Percentiles rank a stretch among this genome's conserved stretches.
phyloP scores from a whole-genome alignment of 2,329 filamentous ascomycete species.

The Ceratocystis diversiconidia region DNA sequence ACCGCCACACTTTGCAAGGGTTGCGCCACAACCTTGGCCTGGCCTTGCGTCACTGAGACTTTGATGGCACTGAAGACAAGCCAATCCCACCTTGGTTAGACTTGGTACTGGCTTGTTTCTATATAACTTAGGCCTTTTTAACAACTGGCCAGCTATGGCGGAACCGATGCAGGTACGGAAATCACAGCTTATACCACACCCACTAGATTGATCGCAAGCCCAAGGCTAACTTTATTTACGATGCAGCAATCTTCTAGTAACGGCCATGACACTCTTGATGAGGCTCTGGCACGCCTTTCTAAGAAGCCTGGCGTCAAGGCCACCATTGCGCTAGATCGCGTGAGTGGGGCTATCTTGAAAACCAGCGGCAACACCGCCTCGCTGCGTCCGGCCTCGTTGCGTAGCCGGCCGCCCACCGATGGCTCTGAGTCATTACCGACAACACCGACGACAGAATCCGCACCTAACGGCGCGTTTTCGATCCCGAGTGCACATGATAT shows the following conservation, averaged over 20 bases:
- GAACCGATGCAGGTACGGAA: slow-evolving; percentile 15
- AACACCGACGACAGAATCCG: slow-evolving; percentile 26
- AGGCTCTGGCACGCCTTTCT: slow-evolving; percentile 53
- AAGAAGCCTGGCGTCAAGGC: slow-evolving; percentile 69
- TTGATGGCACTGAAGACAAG: neutral
- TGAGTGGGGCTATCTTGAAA: slow-evolving; percentile 59
- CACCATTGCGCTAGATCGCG: slow-evolving; percentile 59
- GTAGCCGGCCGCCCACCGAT: slow-evolving; percentile 13
- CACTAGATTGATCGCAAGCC: neutral
- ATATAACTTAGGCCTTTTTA: neutral
- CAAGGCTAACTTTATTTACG: neutral
- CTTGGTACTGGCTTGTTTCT: neutral
- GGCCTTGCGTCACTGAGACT: slow-evolving; percentile 15
- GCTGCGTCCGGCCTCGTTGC: slow-evolving; percentile 30
- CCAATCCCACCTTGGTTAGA: neutral
- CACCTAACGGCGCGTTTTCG: neutral
- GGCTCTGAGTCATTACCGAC: slow-evolving; percentile 12
- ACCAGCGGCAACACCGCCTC: slow-evolving; percentile 55
- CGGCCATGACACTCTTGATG: slow-evolving; percentile 46
- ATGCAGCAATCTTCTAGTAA: neutral
- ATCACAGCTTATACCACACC: neutral
- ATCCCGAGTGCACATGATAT: slow-evolving; percentile 29
- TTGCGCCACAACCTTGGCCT: slow-evolving; percentile 12
- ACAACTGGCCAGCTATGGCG: slow-evolving; percentile 8
- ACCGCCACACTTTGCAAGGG: slow-evolving; percentile 16